phyloP scores from a whole-genome alignment of 169 alveolate genomes.

The Plasmodium gaboni region DNA sequence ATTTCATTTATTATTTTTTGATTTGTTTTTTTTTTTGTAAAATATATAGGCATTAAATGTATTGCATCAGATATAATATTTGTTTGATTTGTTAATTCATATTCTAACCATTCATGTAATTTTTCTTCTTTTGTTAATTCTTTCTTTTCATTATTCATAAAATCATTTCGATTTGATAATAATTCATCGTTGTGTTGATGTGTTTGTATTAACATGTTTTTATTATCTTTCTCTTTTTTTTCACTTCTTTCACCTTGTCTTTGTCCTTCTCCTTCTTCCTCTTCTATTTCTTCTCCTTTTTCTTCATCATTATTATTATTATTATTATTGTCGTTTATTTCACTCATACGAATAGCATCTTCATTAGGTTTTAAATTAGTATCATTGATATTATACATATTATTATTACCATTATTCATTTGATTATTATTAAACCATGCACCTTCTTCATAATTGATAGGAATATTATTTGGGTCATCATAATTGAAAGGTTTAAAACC shows the following conservation, averaged over 20 bases:
- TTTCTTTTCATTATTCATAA: neutral
- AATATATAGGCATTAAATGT: conserved; percentile 21
- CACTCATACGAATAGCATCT: neutral
- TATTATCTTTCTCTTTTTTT: neutral
- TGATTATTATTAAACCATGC: neutral
- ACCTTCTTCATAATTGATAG: conserved; percentile 5
- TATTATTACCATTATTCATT: neutral
- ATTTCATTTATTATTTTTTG: no score
- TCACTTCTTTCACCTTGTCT: neutral
- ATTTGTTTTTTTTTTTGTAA: neutral
- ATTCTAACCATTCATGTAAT: conserved; percentile 64
- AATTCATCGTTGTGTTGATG: neutral
- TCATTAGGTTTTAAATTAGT: no score
- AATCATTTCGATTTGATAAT: neutral
- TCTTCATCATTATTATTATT: neutral
- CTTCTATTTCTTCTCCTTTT: neutral
- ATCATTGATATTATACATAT: neutral
- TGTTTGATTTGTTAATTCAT: conserved; percentile 36
- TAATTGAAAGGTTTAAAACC: neutral
- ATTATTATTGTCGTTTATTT: neutral
- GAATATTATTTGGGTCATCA: neutral
- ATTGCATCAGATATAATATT: conserved; percentile 39
- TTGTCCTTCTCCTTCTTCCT: conserved; percentile 1
- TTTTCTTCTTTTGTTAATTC: conserved; percentile 59
- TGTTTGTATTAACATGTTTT: neutral